Conservation (phyloP, 192 early-diverging fungal genomes). For the Coemansia sp. region DNA sequence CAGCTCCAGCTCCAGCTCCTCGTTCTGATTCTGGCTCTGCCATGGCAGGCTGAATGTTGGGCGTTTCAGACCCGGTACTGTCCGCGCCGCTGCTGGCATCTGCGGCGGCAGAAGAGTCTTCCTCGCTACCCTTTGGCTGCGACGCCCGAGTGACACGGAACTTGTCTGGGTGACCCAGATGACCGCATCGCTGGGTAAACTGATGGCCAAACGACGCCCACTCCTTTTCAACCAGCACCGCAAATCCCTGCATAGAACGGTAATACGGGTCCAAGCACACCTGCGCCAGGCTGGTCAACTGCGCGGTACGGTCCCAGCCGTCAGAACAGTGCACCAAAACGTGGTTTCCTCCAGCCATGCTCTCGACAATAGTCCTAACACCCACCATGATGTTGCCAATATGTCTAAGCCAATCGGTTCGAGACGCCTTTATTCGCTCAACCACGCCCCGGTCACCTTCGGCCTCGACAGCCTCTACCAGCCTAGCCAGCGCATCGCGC, state of each 20-base stretch:
- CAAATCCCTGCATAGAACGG: conserved; percentile 90
- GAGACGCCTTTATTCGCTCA: conserved; percentile 59
- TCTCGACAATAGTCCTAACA: conserved; percentile 75
- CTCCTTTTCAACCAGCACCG: conserved; percentile 92
- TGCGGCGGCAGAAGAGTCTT: not conserved
- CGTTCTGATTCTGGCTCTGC: not conserved
- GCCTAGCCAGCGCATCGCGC: conserved; percentile 80
- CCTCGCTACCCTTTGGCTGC: not conserved
- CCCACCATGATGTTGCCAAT: conserved; percentile 82
- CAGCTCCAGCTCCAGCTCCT: not conserved
- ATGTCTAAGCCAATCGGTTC: conserved; percentile 87
- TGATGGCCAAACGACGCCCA: conserved; percentile 98
- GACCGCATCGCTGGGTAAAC: conserved; percentile 90
- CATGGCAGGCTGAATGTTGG: no score
- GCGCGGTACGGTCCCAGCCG: conserved; percentile 98
- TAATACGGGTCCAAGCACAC: conserved; percentile 96
- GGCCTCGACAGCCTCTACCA: conserved; percentile 63
- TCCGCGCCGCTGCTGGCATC: not conserved
- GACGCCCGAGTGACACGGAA: conserved; percentile 54
- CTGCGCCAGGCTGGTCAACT: conserved; percentile 85
- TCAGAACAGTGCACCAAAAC: conserved; percentile 98
- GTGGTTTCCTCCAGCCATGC: conserved; percentile 72
- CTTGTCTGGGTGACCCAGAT: conserved; percentile 75
- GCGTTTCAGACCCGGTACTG: not conserved
- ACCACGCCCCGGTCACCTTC: conserved; percentile 42